Evolutionary conservation across 495 filamentous ascomycete species (phyloP).

Genomic region (Hypoxylon trugodes): DNA sequence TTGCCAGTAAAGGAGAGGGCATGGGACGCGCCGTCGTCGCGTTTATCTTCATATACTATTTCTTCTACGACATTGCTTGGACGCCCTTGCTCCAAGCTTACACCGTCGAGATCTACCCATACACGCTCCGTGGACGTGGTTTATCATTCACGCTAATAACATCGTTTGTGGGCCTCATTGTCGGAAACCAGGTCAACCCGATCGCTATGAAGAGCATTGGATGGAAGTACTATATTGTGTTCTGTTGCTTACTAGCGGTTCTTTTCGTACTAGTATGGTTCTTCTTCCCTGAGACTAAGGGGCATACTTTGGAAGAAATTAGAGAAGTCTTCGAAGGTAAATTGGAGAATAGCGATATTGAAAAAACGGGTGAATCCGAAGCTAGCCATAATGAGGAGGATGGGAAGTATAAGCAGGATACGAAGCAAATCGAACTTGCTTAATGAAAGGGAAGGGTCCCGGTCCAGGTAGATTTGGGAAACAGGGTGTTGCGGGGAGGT

Average conservation of each 20-base stretch:
- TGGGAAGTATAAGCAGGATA: not conserved
- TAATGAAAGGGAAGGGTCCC: not conserved
- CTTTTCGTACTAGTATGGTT: conserved; percentile 5
- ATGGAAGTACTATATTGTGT: conserved; percentile 6
- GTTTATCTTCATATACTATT: conserved; percentile 1
- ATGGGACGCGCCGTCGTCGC: conserved; percentile 5
- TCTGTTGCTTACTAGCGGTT: conserved; percentile 1
- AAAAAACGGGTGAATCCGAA: not conserved
- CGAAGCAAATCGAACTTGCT: not conserved
- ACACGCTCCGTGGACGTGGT: conserved; percentile 1
- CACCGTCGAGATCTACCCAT: conserved; percentile 4
- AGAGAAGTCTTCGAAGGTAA: not conserved
- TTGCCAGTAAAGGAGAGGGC: not conserved
- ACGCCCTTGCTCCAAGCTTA: not conserved
- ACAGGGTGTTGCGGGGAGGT: no score
- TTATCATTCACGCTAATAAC: conserved; percentile 8
- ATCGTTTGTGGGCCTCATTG: not conserved
- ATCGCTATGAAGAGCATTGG: not conserved
- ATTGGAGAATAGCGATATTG: not conserved
- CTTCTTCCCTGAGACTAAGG: conserved; percentile 6
- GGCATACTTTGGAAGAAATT: conserved; percentile 3
- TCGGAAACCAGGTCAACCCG: conserved; percentile 4
- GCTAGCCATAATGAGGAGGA: not conserved
- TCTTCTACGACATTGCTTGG: conserved; percentile 9
- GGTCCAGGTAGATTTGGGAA: no score